Conservation (phyloP, 352 stramenopile species). For the Pythium apleroticum region DNA sequence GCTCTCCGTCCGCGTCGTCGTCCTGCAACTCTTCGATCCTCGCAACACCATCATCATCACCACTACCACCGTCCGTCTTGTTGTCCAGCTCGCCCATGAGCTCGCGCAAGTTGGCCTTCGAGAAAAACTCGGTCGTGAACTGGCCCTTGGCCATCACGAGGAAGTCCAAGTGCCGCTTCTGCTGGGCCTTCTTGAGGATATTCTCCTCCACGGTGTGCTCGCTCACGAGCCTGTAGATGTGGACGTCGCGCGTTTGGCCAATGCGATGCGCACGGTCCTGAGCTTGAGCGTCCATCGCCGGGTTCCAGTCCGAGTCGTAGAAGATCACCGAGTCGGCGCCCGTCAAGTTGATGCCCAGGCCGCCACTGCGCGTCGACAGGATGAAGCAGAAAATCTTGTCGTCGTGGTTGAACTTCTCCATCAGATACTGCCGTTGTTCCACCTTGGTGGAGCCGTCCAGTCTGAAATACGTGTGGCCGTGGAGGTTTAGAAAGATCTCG, state of each 20-base stretch:
- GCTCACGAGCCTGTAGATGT: conserved; percentile 98
- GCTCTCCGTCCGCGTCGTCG: conserved; percentile 29
- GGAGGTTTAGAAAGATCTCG: conserved; percentile 98
- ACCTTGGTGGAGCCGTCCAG: conserved; percentile 97
- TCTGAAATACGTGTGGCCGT: conserved; percentile 97
- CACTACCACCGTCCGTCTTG: conserved; percentile 27
- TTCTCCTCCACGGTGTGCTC: conserved; percentile 99
- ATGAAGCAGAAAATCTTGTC: conserved; percentile 98
- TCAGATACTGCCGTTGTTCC: conserved; percentile 94
- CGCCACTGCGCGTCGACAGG: conserved; percentile 95
- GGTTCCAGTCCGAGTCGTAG: conserved; percentile 95
- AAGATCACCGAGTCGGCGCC: conserved; percentile 95
- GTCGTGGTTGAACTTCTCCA: conserved; percentile 99
- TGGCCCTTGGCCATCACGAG: conserved; percentile 86
- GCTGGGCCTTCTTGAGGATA: conserved; percentile 97
- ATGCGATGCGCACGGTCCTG: conserved; percentile 98
- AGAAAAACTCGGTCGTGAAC: conserved; percentile 85
- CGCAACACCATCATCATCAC: conserved; percentile 32
- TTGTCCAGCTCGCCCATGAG: conserved; percentile 72
- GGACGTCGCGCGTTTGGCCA: conserved; percentile 97
- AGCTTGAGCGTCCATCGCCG: conserved; percentile 92
- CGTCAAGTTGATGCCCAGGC: conserved; percentile 98
- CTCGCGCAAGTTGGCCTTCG: conserved; percentile 83
- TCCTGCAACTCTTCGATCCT: conserved; percentile 35
- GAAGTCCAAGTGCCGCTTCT: conserved; percentile 97